Percentiles rank a stretch among this genome's conserved stretches.
phyloP scores from a whole-genome alignment of 495 filamentous ascomycete genomes.

The Aspergillus nanangensis region DNA sequence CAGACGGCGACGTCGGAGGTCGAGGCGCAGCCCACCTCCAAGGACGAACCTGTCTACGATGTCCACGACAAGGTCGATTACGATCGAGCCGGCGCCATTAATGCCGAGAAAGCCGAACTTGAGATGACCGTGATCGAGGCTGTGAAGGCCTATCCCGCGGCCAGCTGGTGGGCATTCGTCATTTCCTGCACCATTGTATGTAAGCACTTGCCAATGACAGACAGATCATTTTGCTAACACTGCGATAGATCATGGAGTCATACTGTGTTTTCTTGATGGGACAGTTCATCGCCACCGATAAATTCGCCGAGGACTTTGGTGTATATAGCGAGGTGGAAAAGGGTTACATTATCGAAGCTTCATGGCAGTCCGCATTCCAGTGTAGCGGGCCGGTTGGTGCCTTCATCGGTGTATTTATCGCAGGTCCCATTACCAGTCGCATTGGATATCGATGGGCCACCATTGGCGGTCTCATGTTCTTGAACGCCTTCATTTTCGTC shows the following conservation, averaged over 20 bases:
- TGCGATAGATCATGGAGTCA: conserved; percentile 37
- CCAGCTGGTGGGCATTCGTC: conserved; percentile 41
- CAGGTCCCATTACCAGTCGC: conserved; percentile 60
- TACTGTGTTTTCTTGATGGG: conserved; percentile 40
- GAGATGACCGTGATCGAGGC: conserved; percentile 24
- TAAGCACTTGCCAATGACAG: conserved; percentile 14
- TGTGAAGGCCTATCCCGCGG: conserved; percentile 42
- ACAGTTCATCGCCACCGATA: conserved; percentile 37
- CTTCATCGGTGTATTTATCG: conserved; percentile 63
- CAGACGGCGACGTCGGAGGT: conserved; percentile 27
- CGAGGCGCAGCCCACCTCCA: conserved; percentile 32
- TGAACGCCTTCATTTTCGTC: conserved; percentile 61
- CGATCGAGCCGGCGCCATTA: conserved; percentile 38
- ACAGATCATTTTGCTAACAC: conserved; percentile 21
- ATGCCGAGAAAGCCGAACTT: conserved; percentile 28
- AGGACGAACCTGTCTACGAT: conserved; percentile 33
- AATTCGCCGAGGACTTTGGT: conserved; percentile 35
- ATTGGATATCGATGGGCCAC: conserved; percentile 65
- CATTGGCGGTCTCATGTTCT: conserved; percentile 52
- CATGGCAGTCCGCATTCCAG: conserved; percentile 38
- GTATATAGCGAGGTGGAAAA: conserved; percentile 20
- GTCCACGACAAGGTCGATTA: conserved; percentile 40
- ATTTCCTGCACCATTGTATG: conserved; percentile 39
- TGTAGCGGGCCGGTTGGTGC: conserved; percentile 49
- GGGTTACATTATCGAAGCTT: conserved; percentile 22